A percentile compares a stretch with the other conserved stretches of the same genome.
Evolutionary conservation across 495 filamentous ascomycete species (phyloP).

Genomic region (Niebla homalea): DNA sequence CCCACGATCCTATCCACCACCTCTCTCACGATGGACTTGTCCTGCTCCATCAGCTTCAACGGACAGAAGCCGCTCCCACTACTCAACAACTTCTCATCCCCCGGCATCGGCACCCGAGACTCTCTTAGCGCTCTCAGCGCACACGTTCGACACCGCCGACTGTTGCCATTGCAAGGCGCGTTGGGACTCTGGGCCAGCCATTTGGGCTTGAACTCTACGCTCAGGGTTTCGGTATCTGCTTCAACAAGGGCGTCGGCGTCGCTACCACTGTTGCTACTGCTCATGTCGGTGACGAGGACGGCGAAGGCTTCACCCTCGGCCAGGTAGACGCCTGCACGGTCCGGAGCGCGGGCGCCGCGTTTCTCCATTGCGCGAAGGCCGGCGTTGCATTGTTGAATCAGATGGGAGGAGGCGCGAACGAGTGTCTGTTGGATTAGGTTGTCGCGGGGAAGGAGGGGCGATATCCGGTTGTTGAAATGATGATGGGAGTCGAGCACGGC

Average conservation of each 20-base stretch:
- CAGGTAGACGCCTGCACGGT: slow-evolving; percentile 45
- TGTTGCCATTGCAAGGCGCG: slow-evolving; percentile 43
- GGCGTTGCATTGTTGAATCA: slow-evolving; percentile 38
- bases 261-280: slow-evolving; percentile 22
- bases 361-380: slow-evolving; percentile 29
- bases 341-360: slow-evolving; percentile 24
- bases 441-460: slow-evolving; percentile 40
- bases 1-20: slow-evolving; percentile 22
- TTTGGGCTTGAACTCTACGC: slow-evolving; percentile 81
- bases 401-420: slow-evolving; percentile 33
- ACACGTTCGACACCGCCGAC: slow-evolving; percentile 69
- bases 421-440: slow-evolving; percentile 50
- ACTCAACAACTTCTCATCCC: slow-evolving; percentile 1
- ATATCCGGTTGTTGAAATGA: slow-evolving; percentile 45
- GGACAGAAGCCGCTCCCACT: slow-evolving; percentile 35
- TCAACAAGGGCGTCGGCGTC: slow-evolving; percentile 13
- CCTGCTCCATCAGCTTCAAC: slow-evolving; percentile 37
- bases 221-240: slow-evolving; percentile 1
- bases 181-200: slow-evolving; percentile 78
- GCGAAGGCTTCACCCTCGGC: slow-evolving; percentile 46
- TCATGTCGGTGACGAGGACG: slow-evolving; percentile 75
- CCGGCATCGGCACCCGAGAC: slow-evolving; percentile 14
- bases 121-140: slow-evolving; percentile 54
- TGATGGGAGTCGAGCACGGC: slow-evolving; percentile 39
- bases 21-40: slow-evolving; percentile 23